Evolutionary conservation across 495 filamentous ascomycete genomes (phyloP), one percentile per base, ranked within the genome.

Genomic region (Podospora bellae-mahoneyi): DNA sequence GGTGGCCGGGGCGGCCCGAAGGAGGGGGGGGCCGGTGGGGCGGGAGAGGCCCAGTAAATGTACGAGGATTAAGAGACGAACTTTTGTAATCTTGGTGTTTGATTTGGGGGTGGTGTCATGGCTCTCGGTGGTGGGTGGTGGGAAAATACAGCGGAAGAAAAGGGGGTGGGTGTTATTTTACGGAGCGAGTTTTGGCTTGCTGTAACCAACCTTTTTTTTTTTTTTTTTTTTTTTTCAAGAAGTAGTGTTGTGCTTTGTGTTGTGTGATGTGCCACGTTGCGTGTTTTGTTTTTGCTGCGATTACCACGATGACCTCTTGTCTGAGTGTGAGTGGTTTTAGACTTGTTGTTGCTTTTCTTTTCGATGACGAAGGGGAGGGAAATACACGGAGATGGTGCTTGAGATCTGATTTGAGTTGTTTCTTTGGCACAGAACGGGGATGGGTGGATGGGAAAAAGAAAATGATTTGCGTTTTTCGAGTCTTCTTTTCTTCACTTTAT

Each of bases 1-100:
- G 84, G 86, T 64, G 84, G 85, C 18, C 87, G 89, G 34, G 86
- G 87, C 7, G 84, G 86, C 74, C 81, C 74, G 74, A 86, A 88
- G 78, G 81, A 80, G 4, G 86, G 88, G 30, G 83, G 77, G 2
- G 77, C 78, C 78, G 71, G 74, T 75, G 76, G 79, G 10, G 78
- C 84, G 0, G 83, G 85, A 7, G 26, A 63, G 55, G 16, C 55
- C 18, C 23, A 58, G 18, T 32, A 7, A 7, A 7, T 48, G 39
- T 48, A 48, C 7, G 39, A 48, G 39, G 39, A 48, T 18, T 48
- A 48, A 16, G 39, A 48, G 39, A 16, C 7, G 39, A 10, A 16
- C 7, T 48, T 13, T 48, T 48, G 39, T 48, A 48, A 48, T 80
- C 84, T 65, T 88, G 76, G 64, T 65, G n/a, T 20, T 34, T 19